These are phyloP conservation scores for Dissophora globulifera DNA, from an alignment of 192 early-diverging fungal genomes.

Conservation along the genomic window DNA sequence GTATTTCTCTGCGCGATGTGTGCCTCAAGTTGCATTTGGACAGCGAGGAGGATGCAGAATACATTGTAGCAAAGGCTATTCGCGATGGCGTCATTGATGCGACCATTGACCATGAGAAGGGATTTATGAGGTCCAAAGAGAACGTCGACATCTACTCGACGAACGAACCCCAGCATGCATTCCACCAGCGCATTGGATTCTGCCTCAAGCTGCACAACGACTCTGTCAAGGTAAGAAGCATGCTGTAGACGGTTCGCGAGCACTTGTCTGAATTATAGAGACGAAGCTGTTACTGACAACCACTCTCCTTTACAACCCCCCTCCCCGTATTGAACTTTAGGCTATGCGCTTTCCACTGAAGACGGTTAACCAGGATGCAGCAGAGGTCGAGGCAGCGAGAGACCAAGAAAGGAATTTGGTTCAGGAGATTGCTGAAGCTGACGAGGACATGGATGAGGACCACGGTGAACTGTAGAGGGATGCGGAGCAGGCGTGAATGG, in stretches of 20 bases:
- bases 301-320: too few species aligned
- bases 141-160: conserved; percentile 96
- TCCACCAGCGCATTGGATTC: conserved; percentile 94
- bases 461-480: conserved; percentile 48
- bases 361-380: conserved; percentile 87
- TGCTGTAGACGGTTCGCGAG: too few species aligned
- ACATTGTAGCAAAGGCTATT: conserved; percentile 98
- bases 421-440: conserved; percentile 91
- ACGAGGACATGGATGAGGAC: conserved; percentile 88
- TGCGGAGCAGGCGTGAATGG: background rate
- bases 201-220: conserved; percentile 98
- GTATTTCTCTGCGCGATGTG: conserved; percentile 94
- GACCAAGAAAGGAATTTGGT: conserved; percentile 94
- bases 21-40: conserved; percentile 97
- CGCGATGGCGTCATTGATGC: conserved; percentile 99
- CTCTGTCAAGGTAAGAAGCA: conserved; percentile 85
- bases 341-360: conserved; percentile 96
- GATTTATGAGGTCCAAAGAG: conserved; percentile 94
- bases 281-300: too few species aligned
- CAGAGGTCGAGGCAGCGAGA: conserved; percentile 79
- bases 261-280: too few species aligned
- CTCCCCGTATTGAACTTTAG: conserved; percentile 24
- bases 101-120: conserved; percentile 93
- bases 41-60: conserved; percentile 98
- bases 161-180: conserved; percentile 95